Conservation (phyloP, 2,329 filamentous ascomycete species). For the Blumeriella jaapii region DNA sequence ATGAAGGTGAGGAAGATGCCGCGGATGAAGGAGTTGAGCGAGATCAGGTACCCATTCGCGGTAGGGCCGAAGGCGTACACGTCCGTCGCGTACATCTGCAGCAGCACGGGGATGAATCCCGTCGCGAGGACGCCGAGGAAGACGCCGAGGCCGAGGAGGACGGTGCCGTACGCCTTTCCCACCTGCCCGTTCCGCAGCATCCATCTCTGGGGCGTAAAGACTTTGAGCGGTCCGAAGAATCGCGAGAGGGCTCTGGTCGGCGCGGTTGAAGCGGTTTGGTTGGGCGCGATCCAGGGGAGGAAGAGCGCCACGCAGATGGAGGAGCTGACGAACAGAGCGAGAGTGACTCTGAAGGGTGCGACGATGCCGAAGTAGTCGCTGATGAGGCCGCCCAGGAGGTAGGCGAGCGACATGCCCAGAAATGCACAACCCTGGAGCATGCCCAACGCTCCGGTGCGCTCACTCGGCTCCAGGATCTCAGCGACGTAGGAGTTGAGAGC, state of each 20-base stretch:
- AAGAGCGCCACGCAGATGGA: slow-evolving; percentile 31
- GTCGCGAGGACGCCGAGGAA: slow-evolving; percentile 59
- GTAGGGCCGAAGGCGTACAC: slow-evolving; percentile 33
- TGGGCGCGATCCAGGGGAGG: slow-evolving; percentile 38
- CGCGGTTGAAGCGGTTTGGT: slow-evolving; percentile 28
- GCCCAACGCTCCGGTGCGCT: slow-evolving; percentile 54
- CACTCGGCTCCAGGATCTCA: slow-evolving; percentile 47
- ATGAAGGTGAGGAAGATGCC: slow-evolving; percentile 33
- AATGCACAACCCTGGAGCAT: slow-evolving; percentile 55
- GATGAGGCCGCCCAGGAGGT: slow-evolving; percentile 51
- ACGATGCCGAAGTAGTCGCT: slow-evolving; percentile 52
- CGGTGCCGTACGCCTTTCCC: slow-evolving; percentile 46
- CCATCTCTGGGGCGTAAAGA: slow-evolving; percentile 48
- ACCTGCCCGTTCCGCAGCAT: slow-evolving; percentile 38
- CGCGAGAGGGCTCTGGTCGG: slow-evolving; percentile 32
- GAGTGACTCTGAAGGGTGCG: slow-evolving; percentile 53
- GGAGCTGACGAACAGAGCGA: slow-evolving; percentile 40
- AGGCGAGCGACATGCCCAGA: slow-evolving; percentile 54
- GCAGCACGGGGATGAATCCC: slow-evolving; percentile 51
- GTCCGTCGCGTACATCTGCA: slow-evolving; percentile 37
- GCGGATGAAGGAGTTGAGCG: slow-evolving; percentile 33
- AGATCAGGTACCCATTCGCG: slow-evolving; percentile 35
- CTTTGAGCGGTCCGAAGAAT: slow-evolving; percentile 52
- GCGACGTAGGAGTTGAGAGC: slow-evolving; percentile 58
- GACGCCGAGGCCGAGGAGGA: slow-evolving; percentile 53